These are phyloP conservation scores for Neoscytalidium dimidiatum DNA, from an alignment of 2,329 filamentous ascomycete species.

Conservation along the genomic window DNA sequence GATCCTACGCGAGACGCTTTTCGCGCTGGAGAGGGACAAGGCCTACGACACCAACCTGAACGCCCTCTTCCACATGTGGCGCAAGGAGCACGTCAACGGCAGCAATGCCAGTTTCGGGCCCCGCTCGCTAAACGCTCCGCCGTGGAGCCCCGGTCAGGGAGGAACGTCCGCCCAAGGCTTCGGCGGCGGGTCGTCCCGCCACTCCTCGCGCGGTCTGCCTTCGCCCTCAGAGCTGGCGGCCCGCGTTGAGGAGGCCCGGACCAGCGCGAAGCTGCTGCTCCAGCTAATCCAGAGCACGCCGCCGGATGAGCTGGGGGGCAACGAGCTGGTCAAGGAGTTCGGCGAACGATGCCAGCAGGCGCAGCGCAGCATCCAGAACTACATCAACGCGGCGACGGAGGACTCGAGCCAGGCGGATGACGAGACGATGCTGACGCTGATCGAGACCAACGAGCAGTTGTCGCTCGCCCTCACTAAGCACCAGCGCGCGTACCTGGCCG, in stretches of 20 bases:
- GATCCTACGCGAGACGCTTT: conserved; percentile 83
- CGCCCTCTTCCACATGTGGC: conserved; percentile 82
- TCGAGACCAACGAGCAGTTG: conserved; percentile 92
- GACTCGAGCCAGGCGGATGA: conserved; percentile 83
- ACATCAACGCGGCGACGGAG: conserved; percentile 64
- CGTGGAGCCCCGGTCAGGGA: conserved; percentile 30
- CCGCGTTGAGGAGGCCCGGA: conserved; percentile 85
- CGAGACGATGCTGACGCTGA: conserved; percentile 88
- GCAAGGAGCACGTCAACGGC: conserved; percentile 46
- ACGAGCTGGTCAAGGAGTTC: conserved; percentile 94
- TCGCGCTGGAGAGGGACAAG: conserved; percentile 73
- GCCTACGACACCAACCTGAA: conserved; percentile 71
- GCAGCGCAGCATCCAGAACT: conserved; percentile 77
- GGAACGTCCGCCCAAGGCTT: neutral
- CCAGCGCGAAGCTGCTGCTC: conserved; percentile 86
- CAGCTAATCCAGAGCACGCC: conserved; percentile 89
- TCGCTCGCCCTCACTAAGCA: conserved; percentile 81
- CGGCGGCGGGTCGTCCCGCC: neutral
- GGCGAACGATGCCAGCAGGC: conserved; percentile 81
- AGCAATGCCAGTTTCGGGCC: conserved; percentile 29
- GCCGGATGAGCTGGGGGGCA: conserved; percentile 70
- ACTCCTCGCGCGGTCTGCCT: conserved; percentile 49
- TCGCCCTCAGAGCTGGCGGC: conserved; percentile 74
- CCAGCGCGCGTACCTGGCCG: conserved; percentile 72
- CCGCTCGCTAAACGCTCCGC: conserved; percentile 47